phyloP scores from a whole-genome alignment of 257 asterid genomes.

The Petrea volubilis region DNA sequence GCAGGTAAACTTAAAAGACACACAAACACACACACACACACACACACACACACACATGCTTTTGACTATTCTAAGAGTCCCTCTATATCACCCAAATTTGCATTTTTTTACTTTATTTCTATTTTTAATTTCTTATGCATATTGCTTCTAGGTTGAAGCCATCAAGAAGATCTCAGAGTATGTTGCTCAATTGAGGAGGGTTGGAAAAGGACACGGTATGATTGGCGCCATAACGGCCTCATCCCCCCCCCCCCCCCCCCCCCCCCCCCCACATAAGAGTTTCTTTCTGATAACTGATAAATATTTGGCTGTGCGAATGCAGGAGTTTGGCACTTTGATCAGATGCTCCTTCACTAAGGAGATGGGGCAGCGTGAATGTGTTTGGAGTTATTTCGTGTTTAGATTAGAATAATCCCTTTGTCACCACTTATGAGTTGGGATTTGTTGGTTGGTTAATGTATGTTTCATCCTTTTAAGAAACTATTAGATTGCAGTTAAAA shows the following conservation, averaged over 20 bases:
- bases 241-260: too few relatives aligned
- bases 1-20: not conserved
- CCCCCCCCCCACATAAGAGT: too few relatives aligned
- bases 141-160: slow-evolving; percentile 53
- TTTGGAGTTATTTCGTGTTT: too few relatives aligned
- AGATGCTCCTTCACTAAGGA: slow-evolving; percentile 43
- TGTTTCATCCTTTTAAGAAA: too few relatives aligned
- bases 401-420: too few relatives aligned
- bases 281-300: not conserved
- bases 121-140: not conserved
- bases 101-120: too few relatives aligned
- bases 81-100: not conserved
- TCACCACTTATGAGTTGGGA: not conserved
- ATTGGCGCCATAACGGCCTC: too few relatives aligned
- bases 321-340: slow-evolving; percentile 61
- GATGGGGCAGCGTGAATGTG: slow-evolving; percentile 13
- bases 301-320: slow-evolving; percentile 21
- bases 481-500: too few relatives aligned
- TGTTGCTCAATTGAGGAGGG: slow-evolving; percentile 79
- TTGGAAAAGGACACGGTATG: slow-evolving; percentile 93
- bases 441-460: too few relatives aligned
- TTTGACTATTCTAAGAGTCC: too few relatives aligned
- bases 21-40: too few relatives aligned
- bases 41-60: too few relatives aligned
- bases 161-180: slow-evolving; percentile 74